These are phyloP conservation scores for Diaporthe eres DNA, from an alignment of 2,329 filamentous ascomycete species.

Conservation along the genomic window DNA sequence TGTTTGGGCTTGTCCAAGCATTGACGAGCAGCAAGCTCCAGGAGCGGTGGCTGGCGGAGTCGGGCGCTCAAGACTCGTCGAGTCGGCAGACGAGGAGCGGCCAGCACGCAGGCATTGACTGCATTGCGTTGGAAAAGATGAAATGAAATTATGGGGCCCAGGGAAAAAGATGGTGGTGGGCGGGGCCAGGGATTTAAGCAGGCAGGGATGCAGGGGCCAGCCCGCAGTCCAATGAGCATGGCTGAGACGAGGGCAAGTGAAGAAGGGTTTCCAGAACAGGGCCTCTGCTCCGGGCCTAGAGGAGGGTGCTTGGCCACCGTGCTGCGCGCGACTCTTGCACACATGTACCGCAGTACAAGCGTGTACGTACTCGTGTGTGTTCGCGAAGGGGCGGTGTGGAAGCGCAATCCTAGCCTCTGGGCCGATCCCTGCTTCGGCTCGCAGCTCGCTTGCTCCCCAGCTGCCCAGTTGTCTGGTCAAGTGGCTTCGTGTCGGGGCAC, in stretches of 20 bases:
- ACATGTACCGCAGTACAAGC: conserved; percentile 20
- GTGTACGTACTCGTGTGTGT: conserved; percentile 5
- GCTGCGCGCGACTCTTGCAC: conserved; percentile 32
- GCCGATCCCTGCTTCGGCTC: conserved; percentile 34
- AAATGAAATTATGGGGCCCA: conserved; percentile 34
- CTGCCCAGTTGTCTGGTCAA: conserved; percentile 41
- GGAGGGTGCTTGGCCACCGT: conserved; percentile 32
- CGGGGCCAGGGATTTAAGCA: conserved; percentile 31
- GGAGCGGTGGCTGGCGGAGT: conserved; percentile 32
- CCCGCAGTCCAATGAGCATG: conserved; percentile 18
- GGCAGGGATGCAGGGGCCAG: conserved; percentile 32
- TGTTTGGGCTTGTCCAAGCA: conserved; percentile 39
- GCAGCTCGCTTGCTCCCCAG: conserved; percentile 32
- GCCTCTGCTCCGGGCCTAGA: conserved; percentile 33
- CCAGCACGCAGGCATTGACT: conserved; percentile 33
- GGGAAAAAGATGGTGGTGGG: conserved; percentile 25
- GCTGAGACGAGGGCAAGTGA: conserved; percentile 22
- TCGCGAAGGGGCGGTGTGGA: conserved; percentile 29
- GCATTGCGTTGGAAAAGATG: conserved; percentile 34
- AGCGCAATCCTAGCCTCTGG: conserved; percentile 26
- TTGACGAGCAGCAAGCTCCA: conserved; percentile 31
- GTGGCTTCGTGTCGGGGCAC: conserved; percentile 38
- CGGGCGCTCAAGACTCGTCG: conserved; percentile 32
- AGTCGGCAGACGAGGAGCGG: conserved; percentile 33
- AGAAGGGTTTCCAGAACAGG: conserved; percentile 30